These are phyloP conservation scores for Arbutus unedo DNA, from an alignment of 148 eudicot species.

Conservation along the genomic window DNA sequence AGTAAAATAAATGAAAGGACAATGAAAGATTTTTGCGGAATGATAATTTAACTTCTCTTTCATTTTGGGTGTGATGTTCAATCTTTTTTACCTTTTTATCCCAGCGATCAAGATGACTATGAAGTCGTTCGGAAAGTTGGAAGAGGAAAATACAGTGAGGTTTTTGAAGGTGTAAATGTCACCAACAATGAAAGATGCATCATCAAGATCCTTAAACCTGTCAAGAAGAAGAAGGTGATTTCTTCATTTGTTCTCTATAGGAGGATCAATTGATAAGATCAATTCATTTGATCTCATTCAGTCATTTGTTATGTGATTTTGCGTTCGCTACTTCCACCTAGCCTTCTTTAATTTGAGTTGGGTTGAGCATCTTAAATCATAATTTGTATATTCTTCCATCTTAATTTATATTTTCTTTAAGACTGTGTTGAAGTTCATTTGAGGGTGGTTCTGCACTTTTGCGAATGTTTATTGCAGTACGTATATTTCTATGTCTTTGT, in stretches of 20 bases:
- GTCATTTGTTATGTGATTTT: not conserved
- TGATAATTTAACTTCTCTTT: not conserved
- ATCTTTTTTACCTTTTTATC: not conserved
- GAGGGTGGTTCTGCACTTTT: not conserved
- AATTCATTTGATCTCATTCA: not conserved
- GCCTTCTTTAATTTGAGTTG: not conserved
- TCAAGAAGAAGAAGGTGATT: conserved; percentile 43
- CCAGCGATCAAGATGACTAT: conserved; percentile 43
- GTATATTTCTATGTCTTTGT: not conserved
- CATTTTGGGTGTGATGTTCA: not conserved
- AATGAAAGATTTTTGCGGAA: not conserved
- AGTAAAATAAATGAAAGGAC: too few species aligned
- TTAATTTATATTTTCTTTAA: not conserved
- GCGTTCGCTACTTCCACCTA: not conserved
- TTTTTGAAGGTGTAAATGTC: conserved; percentile 39
- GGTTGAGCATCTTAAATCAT: not conserved
- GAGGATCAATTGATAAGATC: not conserved
- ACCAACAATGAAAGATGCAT: conserved; percentile 36
- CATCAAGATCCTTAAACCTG: conserved; percentile 47
- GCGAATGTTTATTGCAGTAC: not conserved
- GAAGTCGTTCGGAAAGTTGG: conserved; percentile 47
- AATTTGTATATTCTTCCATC: not conserved
- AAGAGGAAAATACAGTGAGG: conserved; percentile 46
- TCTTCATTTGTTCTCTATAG: not conserved
- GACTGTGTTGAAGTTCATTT: not conserved